A percentile compares a stretch with the other conserved stretches of the same genome.
Conservation (phyloP, 2,329 filamentous ascomycete species). For the Fusarium musae region DNA sequence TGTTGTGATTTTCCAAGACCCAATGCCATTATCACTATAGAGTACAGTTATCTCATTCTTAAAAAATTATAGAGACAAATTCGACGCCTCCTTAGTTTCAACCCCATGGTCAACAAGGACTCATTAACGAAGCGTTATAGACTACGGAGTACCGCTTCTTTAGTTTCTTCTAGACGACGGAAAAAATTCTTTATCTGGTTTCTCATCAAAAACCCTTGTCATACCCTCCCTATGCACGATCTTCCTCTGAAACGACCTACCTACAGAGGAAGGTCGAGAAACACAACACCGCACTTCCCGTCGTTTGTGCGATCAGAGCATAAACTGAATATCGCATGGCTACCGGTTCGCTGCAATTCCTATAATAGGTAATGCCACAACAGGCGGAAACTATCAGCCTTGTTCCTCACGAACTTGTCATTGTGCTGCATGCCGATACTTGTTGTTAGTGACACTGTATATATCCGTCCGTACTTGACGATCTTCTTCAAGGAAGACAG, state of each 20-base stretch:
- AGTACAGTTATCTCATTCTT: conserved; percentile 2
- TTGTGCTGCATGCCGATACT: not conserved
- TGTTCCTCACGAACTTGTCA: conserved; percentile 5
- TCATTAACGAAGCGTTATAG: not conserved
- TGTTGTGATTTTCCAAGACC: not conserved
- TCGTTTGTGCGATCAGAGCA: conserved; percentile 19
- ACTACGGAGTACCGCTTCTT: not conserved
- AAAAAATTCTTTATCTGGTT: conserved; percentile 2
- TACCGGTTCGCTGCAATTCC: conserved; percentile 42
- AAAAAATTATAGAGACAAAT: conserved; percentile 1
- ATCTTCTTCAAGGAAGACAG: conserved; percentile 8
- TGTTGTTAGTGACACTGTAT: conserved; percentile 14
- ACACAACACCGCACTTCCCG: conserved; percentile 26
- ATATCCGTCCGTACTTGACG: not conserved
- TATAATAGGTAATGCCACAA: conserved; percentile 34
- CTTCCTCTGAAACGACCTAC: conserved; percentile 33
- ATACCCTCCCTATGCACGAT: conserved; percentile 14
- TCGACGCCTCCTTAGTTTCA: conserved; percentile 13
- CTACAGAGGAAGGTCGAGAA: conserved; percentile 31
- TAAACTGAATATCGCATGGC: conserved; percentile 26
- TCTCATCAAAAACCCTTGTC: conserved; percentile 11
- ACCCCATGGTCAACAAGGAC: not conserved
- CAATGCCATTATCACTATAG: not conserved
- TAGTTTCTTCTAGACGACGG: conserved; percentile 5
- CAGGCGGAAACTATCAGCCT: conserved; percentile 26